Evolutionary conservation across 352 stramenopile species (phyloP).

Genomic region (Pythium guiyangense): DNA sequence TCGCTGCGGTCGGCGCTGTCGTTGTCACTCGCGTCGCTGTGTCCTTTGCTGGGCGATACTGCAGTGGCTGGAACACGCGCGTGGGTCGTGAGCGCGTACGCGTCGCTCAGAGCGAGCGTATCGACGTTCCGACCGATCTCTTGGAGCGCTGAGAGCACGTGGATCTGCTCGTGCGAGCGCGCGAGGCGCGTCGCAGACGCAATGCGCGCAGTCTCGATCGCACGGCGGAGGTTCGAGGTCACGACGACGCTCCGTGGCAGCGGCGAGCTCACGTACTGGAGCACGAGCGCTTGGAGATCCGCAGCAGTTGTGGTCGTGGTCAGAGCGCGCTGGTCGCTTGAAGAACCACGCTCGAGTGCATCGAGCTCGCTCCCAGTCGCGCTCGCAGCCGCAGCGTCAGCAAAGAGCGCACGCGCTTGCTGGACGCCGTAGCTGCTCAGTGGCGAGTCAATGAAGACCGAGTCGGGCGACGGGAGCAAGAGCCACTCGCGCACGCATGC

Average conservation of each 20-base stretch:
- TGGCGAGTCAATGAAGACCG: slow-evolving; percentile 82
- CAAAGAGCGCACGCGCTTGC: slow-evolving; percentile 54
- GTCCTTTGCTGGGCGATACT: slow-evolving; percentile 26
- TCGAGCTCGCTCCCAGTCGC: background rate
- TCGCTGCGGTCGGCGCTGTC: slow-evolving; percentile 8
- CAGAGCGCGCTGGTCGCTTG: background rate
- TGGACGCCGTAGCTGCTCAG: slow-evolving; percentile 52
- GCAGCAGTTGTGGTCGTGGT: slow-evolving; percentile 13
- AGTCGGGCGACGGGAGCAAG: slow-evolving; percentile 58
- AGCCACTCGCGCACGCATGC: slow-evolving; percentile 65
- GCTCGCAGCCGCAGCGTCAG: slow-evolving; percentile 9
- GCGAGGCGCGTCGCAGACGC: slow-evolving; percentile 57
- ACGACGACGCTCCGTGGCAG: slow-evolving; percentile 59
- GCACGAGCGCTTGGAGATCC: slow-evolving; percentile 21
- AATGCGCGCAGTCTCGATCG: slow-evolving; percentile 80
- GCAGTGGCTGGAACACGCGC: background rate
- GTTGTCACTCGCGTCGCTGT: background rate
- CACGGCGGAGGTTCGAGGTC: slow-evolving; percentile 64
- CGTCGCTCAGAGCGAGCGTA: slow-evolving; percentile 66
- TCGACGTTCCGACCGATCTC: slow-evolving; percentile 86
- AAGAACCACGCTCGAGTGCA: background rate
- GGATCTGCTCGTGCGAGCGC: slow-evolving; percentile 50
- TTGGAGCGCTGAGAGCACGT: slow-evolving; percentile 80
- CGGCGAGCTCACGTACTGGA: slow-evolving; percentile 44
- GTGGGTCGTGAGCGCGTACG: slow-evolving; percentile 29